These are phyloP conservation scores for Brasilioporus rufonigricans DNA, from an alignment of 768 basidiomycete species.

Conservation along the genomic window DNA sequence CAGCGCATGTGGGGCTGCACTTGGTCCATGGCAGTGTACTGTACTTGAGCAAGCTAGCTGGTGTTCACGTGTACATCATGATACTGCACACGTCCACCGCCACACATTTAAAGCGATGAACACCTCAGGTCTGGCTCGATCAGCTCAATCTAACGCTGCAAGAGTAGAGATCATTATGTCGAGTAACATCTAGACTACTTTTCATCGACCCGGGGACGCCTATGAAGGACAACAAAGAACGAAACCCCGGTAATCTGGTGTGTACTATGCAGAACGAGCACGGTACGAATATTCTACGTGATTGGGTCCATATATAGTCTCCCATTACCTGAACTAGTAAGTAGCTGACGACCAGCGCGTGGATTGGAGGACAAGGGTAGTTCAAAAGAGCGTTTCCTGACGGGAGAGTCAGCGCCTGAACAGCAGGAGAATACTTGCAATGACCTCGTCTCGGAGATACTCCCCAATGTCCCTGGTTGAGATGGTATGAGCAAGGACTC, in stretches of 20 bases:
- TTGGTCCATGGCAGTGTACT: constrained; percentile 34
- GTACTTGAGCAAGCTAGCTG: not conserved
- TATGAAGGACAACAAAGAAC: constrained; percentile 30
- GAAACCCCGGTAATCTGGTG: not conserved
- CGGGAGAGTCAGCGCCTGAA: constrained; percentile 14
- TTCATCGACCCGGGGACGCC: constrained; percentile 17
- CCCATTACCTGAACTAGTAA: constrained; percentile 23
- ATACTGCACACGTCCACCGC: too few species aligned
- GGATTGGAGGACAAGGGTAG: not conserved
- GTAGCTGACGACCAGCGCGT: constrained; percentile 2
- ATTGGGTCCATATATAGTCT: constrained; percentile 9
- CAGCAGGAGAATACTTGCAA: constrained; percentile 9
- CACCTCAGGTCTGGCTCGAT: too few species aligned
- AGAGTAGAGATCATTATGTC: not conserved
- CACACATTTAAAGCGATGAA: too few species aligned
- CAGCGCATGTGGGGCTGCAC: constrained; percentile 48
- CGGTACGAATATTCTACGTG: constrained; percentile 1
- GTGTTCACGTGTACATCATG: not conserved
- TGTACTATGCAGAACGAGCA: constrained; percentile 3
- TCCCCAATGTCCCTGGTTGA: constrained; percentile 87
- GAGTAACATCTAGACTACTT: constrained; percentile 28
- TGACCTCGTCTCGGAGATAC: constrained; percentile 94
- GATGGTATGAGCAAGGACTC: constrained; percentile 5
- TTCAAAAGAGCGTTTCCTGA: constrained; percentile 79
- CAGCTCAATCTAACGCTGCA: too few species aligned